Percentiles rank a stretch among this genome's conserved stretches.
phyloP scores from a whole-genome alignment of 1,284 basidiomycete species.

The Sphagnurus paluster region DNA sequence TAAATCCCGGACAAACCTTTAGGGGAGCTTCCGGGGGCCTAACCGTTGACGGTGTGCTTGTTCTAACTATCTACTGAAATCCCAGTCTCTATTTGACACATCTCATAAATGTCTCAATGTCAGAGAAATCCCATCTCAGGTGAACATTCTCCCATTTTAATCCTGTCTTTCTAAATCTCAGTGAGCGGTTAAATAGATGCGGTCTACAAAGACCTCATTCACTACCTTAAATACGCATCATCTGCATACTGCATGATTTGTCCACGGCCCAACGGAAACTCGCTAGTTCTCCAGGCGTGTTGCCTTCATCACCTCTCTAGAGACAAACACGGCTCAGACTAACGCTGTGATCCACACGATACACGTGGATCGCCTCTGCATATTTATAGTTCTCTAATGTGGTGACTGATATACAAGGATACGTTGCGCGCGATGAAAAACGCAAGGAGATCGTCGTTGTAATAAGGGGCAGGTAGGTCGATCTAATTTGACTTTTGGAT shows the following conservation, averaged over 20 bases:
- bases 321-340: not conserved
- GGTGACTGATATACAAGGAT: constrained; percentile 46
- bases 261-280: constrained; percentile 48
- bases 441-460: constrained; percentile 47
- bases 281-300: constrained; percentile 40
- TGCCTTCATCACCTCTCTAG: not conserved
- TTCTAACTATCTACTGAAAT: too few species aligned
- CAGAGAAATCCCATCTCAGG: too few species aligned
- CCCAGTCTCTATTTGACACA: too few species aligned
- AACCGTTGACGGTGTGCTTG: too few species aligned
- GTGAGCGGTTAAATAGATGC: constrained; percentile 8
- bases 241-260: constrained; percentile 48
- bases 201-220: constrained; percentile 38
- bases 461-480: constrained; percentile 46
- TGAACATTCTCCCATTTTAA: too few species aligned
- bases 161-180: too few species aligned
- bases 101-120: too few species aligned
- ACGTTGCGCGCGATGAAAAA: constrained; percentile 44
- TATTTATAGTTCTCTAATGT: constrained; percentile 39
- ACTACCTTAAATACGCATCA: constrained; percentile 52
- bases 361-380: too few species aligned
- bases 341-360: not conserved
- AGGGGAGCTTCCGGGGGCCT: too few species aligned
- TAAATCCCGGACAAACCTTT: too few species aligned
- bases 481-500: not conserved